Base-by-base conservation (phyloP, 139 green algal species). In the Chlamydomonas eustigma region DNA sequence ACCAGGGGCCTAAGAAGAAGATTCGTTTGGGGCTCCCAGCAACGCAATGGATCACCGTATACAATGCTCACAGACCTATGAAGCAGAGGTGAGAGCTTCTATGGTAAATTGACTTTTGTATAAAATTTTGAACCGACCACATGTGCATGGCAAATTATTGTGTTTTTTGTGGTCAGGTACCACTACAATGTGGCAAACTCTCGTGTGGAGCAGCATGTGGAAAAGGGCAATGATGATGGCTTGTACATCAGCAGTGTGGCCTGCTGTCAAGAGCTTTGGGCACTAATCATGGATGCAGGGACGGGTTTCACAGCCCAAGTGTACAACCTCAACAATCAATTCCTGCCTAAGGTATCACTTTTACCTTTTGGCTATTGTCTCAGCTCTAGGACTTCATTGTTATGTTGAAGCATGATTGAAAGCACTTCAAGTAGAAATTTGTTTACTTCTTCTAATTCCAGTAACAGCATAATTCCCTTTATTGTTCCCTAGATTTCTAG, bases 261-360 rank as follows among this genome's bases (percentile, higher is more conserved):
- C 24, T 98, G 92, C 81, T 97, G 90, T 83, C 84, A 94, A 39
- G 94, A 98, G 81, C 86, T 98, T 76, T 98, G 95, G 95, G 95
- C 92, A 3, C 88, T 98, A 18, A 82, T 90, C 44, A 90, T 90
- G 85, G 85, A 88, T 36, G 85, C 82, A 18, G 93, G 96, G 80
- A 98, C 96, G 2, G 87, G 91, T 30, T 99, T 98, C 89, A 98
- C 95, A 30, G 96, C 99, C 86, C 96, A 99, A 86, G 94, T 89
- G 72, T 99, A 99, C 92, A 99, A 99, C 88, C 30, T 75, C 37
- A 32, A 75, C 44, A 58, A 58, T 18, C 44, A 58, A 18, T 58
- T 58, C 44, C 44, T 58, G 44, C 44, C 44, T 18, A 58, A 58
- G 44, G 44, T 58, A 58, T n/a, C n/a, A n/a, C n/a, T n/a, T n/a